phyloP scores from a whole-genome alignment of 1,139 yeast species.

The Hyphopichia fennica region DNA sequence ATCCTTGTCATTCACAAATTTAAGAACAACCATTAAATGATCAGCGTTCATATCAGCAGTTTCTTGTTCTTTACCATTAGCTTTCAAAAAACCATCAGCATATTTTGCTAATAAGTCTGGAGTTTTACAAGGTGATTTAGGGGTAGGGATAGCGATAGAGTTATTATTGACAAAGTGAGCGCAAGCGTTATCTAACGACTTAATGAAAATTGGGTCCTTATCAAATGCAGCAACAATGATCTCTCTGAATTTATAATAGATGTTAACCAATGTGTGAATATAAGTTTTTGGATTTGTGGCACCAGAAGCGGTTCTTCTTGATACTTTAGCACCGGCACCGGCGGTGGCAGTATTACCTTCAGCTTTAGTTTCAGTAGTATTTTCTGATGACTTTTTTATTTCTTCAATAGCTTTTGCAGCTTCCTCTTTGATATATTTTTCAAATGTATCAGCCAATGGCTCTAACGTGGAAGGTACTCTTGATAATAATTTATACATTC shows the following conservation, averaged over 20 bases:
- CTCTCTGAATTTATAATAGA: conserved; percentile 65
- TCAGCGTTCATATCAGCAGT: conserved; percentile 73
- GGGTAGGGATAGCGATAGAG: conserved; percentile 69
- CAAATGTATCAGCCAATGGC: conserved; percentile 75
- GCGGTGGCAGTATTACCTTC: conserved; percentile 6
- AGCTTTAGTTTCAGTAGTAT: conserved; percentile 18
- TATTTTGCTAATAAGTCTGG: conserved; percentile 91
- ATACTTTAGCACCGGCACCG: conserved; percentile 15
- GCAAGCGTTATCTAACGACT: conserved; percentile 89
- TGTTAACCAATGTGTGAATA: conserved; percentile 71
- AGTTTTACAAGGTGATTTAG: conserved; percentile 56
- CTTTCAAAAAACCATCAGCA: conserved; percentile 80
- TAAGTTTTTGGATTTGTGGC: conserved; percentile 73
- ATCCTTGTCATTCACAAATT: conserved; percentile 90
- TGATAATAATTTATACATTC: conserved; percentile 74
- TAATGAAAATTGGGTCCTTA: conserved; percentile 76
- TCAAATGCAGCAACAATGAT: conserved; percentile 73
- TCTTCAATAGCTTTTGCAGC: conserved; percentile 71
- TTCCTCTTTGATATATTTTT: conserved; percentile 69
- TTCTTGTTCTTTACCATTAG: conserved; percentile 69
- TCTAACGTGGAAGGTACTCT: conserved; percentile 74
- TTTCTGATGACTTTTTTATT: conserved; percentile 51
- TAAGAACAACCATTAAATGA: conserved; percentile 84
- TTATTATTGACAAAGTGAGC: conserved; percentile 81
- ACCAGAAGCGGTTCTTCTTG: conserved; percentile 24